Conservation (phyloP, 257 asterid genomes). For the Solanum lycopersicoides region DNA sequence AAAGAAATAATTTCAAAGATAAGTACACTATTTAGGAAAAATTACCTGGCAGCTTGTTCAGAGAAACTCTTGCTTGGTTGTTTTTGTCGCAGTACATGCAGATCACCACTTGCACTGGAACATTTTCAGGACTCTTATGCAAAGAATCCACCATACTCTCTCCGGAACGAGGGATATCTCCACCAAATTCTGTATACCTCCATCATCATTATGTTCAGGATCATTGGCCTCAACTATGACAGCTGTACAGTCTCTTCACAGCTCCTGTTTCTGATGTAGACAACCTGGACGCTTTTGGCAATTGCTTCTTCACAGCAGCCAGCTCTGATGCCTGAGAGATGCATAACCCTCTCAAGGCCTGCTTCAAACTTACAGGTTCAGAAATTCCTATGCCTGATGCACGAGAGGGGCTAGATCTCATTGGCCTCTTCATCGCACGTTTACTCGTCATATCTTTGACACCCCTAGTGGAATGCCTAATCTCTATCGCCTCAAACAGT, state of each 20-base stretch:
- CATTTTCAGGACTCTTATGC: slow-evolving; percentile 10
- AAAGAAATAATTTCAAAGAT: not conserved
- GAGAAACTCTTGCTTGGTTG: slow-evolving; percentile 81
- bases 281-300: slow-evolving; percentile 34
- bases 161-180: slow-evolving; percentile 53
- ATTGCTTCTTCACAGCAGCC: slow-evolving; percentile 72
- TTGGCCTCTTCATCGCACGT: slow-evolving; percentile 84
- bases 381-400: slow-evolving; percentile 63
- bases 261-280: slow-evolving; percentile 38
- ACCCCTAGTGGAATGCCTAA: slow-evolving; percentile 26
- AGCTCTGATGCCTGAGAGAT: slow-evolving; percentile 93
- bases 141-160: slow-evolving; percentile 16
- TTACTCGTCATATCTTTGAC: slow-evolving; percentile 17
- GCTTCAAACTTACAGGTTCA: slow-evolving; percentile 67
- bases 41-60: slow-evolving; percentile 76
- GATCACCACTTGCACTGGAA: slow-evolving; percentile 58
- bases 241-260: slow-evolving; percentile 21
- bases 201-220: slow-evolving; percentile 17
- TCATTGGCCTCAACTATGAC: not conserved
- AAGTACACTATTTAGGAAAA: not conserved
- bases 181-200: slow-evolving; percentile 29
- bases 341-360: slow-evolving; percentile 89
- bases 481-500: slow-evolving; percentile 63
- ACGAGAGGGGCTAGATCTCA: slow-evolving; percentile 39
- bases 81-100: slow-evolving; percentile 89